Percentiles rank a stretch among this genome's conserved stretches.
phyloP scores from a whole-genome alignment of 2,329 filamentous ascomycete species.

The Dothideomycetes sp. region DNA sequence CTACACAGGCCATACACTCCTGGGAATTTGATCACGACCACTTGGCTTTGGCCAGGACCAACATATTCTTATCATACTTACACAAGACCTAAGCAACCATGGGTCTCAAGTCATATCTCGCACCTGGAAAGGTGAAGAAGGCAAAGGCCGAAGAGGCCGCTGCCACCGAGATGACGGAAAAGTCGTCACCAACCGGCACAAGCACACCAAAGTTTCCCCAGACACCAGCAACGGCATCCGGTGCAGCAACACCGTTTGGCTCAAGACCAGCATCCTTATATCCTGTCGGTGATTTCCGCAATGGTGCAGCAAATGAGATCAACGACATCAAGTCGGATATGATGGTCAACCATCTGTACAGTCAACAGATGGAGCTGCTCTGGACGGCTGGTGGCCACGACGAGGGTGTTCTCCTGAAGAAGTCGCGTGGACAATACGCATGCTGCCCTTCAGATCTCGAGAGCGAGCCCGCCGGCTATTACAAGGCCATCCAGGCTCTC shows the following conservation, averaged over 20 bases:
- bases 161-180: slow-evolving; percentile 5
- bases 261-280: slow-evolving; percentile 29
- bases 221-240: not conserved
- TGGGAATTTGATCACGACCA: slow-evolving; percentile 1
- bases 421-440: slow-evolving; percentile 40
- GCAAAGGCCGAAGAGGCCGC: slow-evolving; percentile 9
- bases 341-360: slow-evolving; percentile 55
- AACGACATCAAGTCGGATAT: slow-evolving; percentile 51
- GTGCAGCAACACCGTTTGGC: slow-evolving; percentile 18
- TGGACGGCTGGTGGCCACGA: slow-evolving; percentile 41
- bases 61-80: not conserved
- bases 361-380: slow-evolving; percentile 49
- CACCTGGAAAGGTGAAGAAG: slow-evolving; percentile 13
- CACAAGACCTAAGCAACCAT: no score
- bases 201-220: slow-evolving; percentile 5
- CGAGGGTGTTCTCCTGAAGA: slow-evolving; percentile 50
- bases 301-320: slow-evolving; percentile 36
- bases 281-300: slow-evolving; percentile 27
- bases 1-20: no score
- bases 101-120: slow-evolving; percentile 16
- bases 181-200: slow-evolving; percentile 6
- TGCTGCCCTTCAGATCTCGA: slow-evolving; percentile 42
- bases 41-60: slow-evolving; percentile 12
- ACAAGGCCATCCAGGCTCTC: slow-evolving; percentile 39
- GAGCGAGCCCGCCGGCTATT: slow-evolving; percentile 40